Evolutionary conservation across 116 monocot species (phyloP), one percentile per base, ranked within the genome.

Genomic region (Iris pallida): DNA sequence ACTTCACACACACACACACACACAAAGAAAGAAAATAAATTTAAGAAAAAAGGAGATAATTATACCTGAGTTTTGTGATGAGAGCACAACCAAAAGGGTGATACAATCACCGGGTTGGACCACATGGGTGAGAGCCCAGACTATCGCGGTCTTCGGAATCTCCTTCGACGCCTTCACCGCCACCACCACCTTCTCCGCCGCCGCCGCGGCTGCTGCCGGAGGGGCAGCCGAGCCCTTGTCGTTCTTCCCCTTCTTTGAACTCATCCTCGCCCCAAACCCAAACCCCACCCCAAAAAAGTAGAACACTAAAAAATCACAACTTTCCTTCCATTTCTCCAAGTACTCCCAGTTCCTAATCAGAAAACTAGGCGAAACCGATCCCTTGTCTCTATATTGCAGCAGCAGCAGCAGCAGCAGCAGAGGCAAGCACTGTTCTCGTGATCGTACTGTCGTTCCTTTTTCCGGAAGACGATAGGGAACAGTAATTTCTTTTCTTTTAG

Each of bases 71-170:
- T 69, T 79, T 1, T 82, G 89, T 46, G 66, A 62, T 10, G 92
- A 81, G 47, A 96, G 72, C 14, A 96, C 86, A 48, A 92, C 92
- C 56, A 96, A 49, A 54, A 96, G 82, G 2, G 83, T 82, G 15
- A 96, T 82, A 42, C 92, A 87, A 67, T 81, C 83, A 9, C 89
- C 87, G 53, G 96, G 96, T 46, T 92, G 96, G 75, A 89, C 92
- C 40, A 96, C 96, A 82, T 96, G 89, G 10, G 80, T 87, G 19
- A 96, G 65, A 52, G 96, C 92, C 96, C 96, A 96, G 10, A 96
- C 79, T 45, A 96, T 66, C 6, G 89, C 96, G 13, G 82, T 75
- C 79, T 73, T 89, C 5, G 92, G 74, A 57, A 96, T 96, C 55
- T 92, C 96, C 62, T 87, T 92, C 0, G 89, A 86, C 61, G 89